Conservation (phyloP, 495 filamentous ascomycete genomes). For the Penicillium manginii region DNA sequence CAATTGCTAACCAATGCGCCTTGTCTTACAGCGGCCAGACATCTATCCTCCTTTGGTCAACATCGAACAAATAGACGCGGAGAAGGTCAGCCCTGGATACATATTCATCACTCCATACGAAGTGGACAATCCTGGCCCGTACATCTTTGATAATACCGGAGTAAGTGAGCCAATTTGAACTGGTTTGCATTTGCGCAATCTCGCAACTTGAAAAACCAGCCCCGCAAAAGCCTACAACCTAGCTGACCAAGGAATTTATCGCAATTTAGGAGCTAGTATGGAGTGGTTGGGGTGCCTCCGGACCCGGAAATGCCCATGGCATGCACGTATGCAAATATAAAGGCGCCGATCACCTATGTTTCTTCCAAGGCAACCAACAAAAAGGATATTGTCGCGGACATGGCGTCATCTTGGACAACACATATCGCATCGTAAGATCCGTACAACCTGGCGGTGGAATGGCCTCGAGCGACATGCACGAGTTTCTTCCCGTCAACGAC, state of each 20-base stretch:
- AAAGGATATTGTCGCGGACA: constrained; percentile 58
- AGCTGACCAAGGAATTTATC: background rate
- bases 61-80: constrained; percentile 30
- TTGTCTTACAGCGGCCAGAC: constrained; percentile 40
- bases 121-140: constrained; percentile 43
- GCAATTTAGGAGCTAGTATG: constrained; percentile 47
- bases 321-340: constrained; percentile 53
- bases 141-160: constrained; percentile 49
- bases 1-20: constrained; percentile 1
- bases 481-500: constrained; percentile 50
- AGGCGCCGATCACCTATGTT: constrained; percentile 54
- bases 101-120: constrained; percentile 51
- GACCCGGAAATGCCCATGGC: constrained; percentile 45
- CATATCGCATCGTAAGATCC: constrained; percentile 52
- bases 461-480: constrained; percentile 55
- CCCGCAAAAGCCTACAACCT: background rate
- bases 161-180: constrained; percentile 24
- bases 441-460: constrained; percentile 50
- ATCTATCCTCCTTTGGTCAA: constrained; percentile 42
- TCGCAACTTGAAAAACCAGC: background rate
- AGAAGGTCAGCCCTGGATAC: constrained; percentile 44
- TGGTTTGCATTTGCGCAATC: background rate
- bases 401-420: constrained; percentile 56
- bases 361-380: constrained; percentile 58
- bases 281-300: constrained; percentile 48